Percentiles rank a stretch among this genome's conserved stretches.
phyloP scores from a whole-genome alignment of 2,329 filamentous ascomycete species.

The Ophiocordyceps unilateralis region DNA sequence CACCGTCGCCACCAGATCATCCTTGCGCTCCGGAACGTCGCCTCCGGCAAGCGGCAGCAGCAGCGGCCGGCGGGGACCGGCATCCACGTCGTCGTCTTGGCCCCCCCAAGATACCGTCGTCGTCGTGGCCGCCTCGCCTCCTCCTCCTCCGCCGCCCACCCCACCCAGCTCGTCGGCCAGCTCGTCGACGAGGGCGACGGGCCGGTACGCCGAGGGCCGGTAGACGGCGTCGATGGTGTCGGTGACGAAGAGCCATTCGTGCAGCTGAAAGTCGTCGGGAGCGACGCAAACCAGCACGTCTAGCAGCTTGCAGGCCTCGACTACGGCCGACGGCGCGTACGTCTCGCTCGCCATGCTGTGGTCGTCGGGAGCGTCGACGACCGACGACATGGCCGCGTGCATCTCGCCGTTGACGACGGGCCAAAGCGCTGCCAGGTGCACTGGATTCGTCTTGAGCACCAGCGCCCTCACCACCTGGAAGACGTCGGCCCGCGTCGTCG shows the following conservation, averaged over 20 bases:
- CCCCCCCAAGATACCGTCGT: too few species aligned
- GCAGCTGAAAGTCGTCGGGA: slow-evolving; percentile 93
- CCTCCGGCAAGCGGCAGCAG: slow-evolving; percentile 19
- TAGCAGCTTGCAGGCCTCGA: slow-evolving; percentile 88
- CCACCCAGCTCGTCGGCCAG: slow-evolving; percentile 45
- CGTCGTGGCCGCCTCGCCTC: neutral
- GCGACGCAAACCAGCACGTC: slow-evolving; percentile 74
- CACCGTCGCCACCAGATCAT: slow-evolving; percentile 58
- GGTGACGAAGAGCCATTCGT: slow-evolving; percentile 94
- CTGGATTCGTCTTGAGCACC: slow-evolving; percentile 57
- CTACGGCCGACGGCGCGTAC: slow-evolving; percentile 58
- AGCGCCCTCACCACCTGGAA: slow-evolving; percentile 78
- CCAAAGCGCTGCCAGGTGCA: slow-evolving; percentile 76
- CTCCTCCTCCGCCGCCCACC: neutral
- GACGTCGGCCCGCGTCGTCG: slow-evolving; percentile 71
- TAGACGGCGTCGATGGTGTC: slow-evolving; percentile 96
- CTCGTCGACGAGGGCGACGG: slow-evolving; percentile 68
- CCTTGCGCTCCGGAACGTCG: slow-evolving; percentile 38
- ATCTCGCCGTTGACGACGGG: slow-evolving; percentile 78
- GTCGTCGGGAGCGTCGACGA: slow-evolving; percentile 41
- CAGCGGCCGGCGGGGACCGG: neutral
- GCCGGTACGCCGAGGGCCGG: slow-evolving; percentile 48
- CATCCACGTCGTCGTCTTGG: neutral
- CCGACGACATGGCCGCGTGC: slow-evolving; percentile 59
- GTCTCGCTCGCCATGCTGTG: slow-evolving; percentile 47